Evolutionary conservation across 495 filamentous ascomycete species (phyloP).

Genomic region (Hypoxylon lienhwacheense): DNA sequence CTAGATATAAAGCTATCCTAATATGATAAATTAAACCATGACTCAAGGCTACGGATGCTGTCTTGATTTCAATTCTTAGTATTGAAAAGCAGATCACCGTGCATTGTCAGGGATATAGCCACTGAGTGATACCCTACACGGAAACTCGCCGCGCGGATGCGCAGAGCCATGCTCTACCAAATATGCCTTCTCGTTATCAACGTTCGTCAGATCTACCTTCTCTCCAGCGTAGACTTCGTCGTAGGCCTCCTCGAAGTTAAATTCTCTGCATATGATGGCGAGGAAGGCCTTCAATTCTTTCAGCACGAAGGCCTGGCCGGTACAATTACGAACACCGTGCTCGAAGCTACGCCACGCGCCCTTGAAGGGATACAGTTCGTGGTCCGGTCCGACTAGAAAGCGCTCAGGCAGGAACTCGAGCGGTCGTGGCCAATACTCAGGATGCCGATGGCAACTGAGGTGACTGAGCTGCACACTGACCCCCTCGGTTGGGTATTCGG

Average conservation of each 20-base stretch:
- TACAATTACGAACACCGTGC: slow-evolving; percentile 52
- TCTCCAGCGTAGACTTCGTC: slow-evolving; percentile 35
- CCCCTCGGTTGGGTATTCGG: slow-evolving; percentile 43
- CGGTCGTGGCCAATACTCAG: slow-evolving; percentile 38
- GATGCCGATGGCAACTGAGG: slow-evolving; percentile 40
- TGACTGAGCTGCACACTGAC: slow-evolving; percentile 40
- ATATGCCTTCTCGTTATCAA: slow-evolving; percentile 34
- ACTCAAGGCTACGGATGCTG: neutral
- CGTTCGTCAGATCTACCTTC: slow-evolving; percentile 28
- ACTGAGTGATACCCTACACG: slow-evolving; percentile 33
- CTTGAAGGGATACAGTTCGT: slow-evolving; percentile 41
- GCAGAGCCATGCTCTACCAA: slow-evolving; percentile 33
- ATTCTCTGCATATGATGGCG: slow-evolving; percentile 47
- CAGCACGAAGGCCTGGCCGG: slow-evolving; percentile 56
- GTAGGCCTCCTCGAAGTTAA: slow-evolving; percentile 46
- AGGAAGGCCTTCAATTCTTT: slow-evolving; percentile 51
- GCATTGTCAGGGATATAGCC: slow-evolving; percentile 15
- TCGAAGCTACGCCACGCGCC: slow-evolving; percentile 57
- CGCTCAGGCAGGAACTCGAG: slow-evolving; percentile 48
- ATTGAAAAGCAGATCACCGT: neutral
- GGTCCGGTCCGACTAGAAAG: slow-evolving; percentile 39
- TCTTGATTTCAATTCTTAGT: neutral
- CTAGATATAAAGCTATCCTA: neutral
- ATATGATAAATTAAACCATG: neutral
- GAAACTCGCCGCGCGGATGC: slow-evolving; percentile 33